These are phyloP conservation scores for Aulographum hederae DNA, from an alignment of 2,329 filamentous ascomycete genomes.

Conservation along the genomic window DNA sequence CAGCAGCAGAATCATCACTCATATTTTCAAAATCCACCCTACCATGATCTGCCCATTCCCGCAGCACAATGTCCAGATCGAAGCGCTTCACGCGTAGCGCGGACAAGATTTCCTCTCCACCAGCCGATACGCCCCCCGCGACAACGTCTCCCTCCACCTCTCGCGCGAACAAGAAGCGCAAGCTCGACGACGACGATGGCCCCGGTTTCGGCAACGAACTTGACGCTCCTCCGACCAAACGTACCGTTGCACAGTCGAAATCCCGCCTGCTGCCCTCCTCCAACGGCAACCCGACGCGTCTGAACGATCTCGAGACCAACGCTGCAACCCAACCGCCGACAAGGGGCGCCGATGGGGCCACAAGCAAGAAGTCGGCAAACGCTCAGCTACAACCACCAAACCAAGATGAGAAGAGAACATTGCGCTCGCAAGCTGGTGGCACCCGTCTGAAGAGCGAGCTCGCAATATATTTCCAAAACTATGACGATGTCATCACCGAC, in stretches of 20 bases:
- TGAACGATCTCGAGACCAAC: not conserved
- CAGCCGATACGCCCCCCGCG: no score
- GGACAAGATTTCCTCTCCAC: no score
- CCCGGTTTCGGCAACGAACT: not conserved
- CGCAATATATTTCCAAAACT: conserved; percentile 78
- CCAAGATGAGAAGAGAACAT: conserved; percentile 48
- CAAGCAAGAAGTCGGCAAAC: not conserved
- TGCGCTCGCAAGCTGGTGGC: conserved; percentile 69
- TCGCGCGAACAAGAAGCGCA: not conserved
- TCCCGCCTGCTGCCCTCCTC: not conserved
- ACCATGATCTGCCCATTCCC: no score
- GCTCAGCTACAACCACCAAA: not conserved
- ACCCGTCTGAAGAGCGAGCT: conserved; percentile 82
- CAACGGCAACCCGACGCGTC: not conserved
- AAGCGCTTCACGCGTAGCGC: no score
- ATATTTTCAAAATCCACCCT: no score
- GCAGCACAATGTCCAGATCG: no score
- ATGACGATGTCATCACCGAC: conserved; percentile 84
- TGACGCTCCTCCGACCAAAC: not conserved
- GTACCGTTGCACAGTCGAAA: not conserved
- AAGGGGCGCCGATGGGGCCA: not conserved
- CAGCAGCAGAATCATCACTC: no score
- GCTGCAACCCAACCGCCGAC: not conserved
- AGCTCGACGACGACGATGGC: not conserved
- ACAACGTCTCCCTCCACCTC: no score